A percentile compares a stretch with the other conserved stretches of the same genome.
Evolutionary conservation across 768 basidiomycete genomes (phyloP).

Genomic region (Xerocomus spinulosus): DNA sequence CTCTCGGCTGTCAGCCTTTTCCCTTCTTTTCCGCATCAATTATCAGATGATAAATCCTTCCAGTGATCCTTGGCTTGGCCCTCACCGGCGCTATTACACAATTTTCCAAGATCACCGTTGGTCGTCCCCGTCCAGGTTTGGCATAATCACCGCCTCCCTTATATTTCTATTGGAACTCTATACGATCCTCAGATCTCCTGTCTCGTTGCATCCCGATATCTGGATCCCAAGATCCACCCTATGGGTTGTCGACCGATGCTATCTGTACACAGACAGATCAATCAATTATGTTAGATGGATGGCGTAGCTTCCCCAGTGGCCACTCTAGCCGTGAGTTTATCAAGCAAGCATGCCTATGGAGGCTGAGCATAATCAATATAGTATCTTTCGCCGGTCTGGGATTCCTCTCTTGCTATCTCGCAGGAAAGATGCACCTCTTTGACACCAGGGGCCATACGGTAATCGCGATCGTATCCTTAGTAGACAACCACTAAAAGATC

Average conservation of each 20-base stretch:
- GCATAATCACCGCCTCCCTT: neutral
- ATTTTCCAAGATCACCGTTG: slow-evolving; percentile 80
- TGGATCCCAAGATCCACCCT: slow-evolving; percentile 63
- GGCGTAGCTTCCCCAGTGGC: slow-evolving; percentile 89
- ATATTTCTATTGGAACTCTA: neutral
- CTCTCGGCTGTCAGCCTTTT: slow-evolving; percentile 38
- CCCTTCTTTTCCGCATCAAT: slow-evolving; percentile 28
- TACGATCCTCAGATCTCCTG: slow-evolving; percentile 22
- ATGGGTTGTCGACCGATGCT: slow-evolving; percentile 65
- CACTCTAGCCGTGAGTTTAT: slow-evolving; percentile 72
- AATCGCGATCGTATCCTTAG: slow-evolving; percentile 16
- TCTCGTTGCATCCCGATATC: slow-evolving; percentile 58
- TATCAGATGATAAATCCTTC: slow-evolving; percentile 1
- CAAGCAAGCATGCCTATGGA: neutral
- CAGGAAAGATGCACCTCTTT: slow-evolving; percentile 90
- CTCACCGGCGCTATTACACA: slow-evolving; percentile 82
- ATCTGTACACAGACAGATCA: slow-evolving; percentile 75
- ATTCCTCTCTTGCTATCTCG: slow-evolving; percentile 82
- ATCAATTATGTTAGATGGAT: slow-evolving; percentile 69
- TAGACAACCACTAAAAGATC: neutral
- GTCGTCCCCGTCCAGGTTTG: slow-evolving; percentile 81
- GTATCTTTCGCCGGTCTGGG: slow-evolving; percentile 93
- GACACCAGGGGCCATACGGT: slow-evolving; percentile 74
- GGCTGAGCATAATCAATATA: slow-evolving; percentile 26
- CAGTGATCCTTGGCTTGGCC: slow-evolving; percentile 69